Evolutionary conservation across 2,329 filamentous ascomycete genomes (phyloP), one percentile per base, ranked within the genome.

Genomic region (Fonsecaea multimorphosa): DNA sequence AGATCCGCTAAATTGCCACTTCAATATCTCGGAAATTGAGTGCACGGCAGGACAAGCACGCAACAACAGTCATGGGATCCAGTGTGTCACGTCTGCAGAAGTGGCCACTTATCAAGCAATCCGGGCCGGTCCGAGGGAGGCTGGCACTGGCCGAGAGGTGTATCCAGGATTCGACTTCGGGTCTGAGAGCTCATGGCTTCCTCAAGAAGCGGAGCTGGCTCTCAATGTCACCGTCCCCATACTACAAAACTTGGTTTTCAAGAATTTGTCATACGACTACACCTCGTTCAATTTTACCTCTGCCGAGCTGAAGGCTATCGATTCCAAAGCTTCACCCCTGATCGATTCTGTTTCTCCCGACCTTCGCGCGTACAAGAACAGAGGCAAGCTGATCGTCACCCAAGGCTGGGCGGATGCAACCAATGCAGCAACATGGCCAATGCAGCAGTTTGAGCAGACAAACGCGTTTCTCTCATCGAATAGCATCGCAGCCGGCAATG

Each of bases 331-430:
- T 4, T 75, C 76, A 0, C 70, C 67, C 2, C 67, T 74, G 16
- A 82, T 82, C 58, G 79, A 81, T 61, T 75, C 75, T 34, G 79
- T 76, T 31, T 72, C 66, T 40, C 64, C 73, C 0, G 70, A 79
- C 49, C 32, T 34, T 12, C 32, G 32, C 4, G 32, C 32, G 32
- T 34, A 34, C 11, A 34, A 34, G 32, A 34, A 34, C 70, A 78
- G 1, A 75, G 77, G 2, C 81, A 78, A 57, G 66, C 75, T 82
- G 72, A 74, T 82, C 16, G 76, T 74, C 0, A 81, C 76, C 74
- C 6, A 87, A 74, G 85, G 84, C 58, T 84, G 87, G 74, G 82
- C 81, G 1, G 86, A 87, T 72, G 74, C 78, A 12, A 80, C 78
- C 7, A 76, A 87, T 66, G 84, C 84, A 1, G 72, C 84, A 1